These are phyloP conservation scores for Phytopythium delawarense DNA, from an alignment of 352 stramenopile genomes.

Conservation along the genomic window DNA sequence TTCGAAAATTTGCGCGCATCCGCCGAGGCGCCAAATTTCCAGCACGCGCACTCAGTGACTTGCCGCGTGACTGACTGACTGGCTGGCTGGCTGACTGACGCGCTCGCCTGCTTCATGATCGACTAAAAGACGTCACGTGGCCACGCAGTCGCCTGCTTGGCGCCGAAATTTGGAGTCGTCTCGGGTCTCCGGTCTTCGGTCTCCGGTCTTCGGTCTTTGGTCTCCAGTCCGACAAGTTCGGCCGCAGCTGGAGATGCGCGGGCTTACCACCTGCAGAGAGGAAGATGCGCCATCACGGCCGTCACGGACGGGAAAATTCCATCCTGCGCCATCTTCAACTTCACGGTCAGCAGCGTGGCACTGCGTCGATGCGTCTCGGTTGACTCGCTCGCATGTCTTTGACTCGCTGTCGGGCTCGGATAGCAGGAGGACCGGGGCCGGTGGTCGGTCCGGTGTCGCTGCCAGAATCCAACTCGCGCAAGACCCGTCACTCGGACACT, in stretches of 20 bases:
- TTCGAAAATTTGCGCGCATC: background rate
- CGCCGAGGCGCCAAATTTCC: background rate
- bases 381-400: background rate
- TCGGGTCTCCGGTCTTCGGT: too few relatives aligned
- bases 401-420: background rate
- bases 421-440: background rate
- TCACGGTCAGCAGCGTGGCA: background rate
- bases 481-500: background rate
- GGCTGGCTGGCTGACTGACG: background rate
- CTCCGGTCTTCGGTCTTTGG: too few relatives aligned
- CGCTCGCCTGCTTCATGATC: slow-evolving; percentile 1
- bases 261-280: background rate
- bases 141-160: background rate
- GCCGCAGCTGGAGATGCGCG: too few relatives aligned
- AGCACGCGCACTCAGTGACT: too few relatives aligned
- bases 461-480: slow-evolving; percentile 3
- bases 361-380: background rate
- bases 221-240: too few relatives aligned
- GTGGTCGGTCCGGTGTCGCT: background rate
- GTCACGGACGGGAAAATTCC: background rate
- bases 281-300: background rate
- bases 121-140: background rate
- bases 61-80: background rate
- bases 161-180: background rate
- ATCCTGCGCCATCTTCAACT: background rate